A percentile compares a stretch with the other conserved stretches of the same genome.
Conservation (phyloP, 805 yeast species). For the Candida awuae region DNA sequence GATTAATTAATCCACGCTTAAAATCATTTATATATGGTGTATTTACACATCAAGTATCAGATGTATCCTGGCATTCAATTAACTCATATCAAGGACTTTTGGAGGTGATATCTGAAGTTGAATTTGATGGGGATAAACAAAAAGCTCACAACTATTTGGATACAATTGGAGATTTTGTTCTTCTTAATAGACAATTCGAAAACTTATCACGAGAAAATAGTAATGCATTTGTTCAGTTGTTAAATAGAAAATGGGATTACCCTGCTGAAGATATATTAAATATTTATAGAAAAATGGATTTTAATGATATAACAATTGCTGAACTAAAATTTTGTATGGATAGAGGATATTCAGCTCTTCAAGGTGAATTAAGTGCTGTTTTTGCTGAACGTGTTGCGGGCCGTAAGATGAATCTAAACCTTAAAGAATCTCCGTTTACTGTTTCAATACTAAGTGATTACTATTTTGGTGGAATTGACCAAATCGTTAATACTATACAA, state of each 20-base stretch:
- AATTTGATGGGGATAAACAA: conserved; percentile 42
- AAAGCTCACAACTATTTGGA: conserved; percentile 51
- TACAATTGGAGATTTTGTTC: conserved; percentile 56
- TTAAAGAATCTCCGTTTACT: conserved; percentile 36
- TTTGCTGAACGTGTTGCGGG: conserved; percentile 9
- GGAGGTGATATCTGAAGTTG: conserved; percentile 39
- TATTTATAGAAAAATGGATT: conserved; percentile 34
- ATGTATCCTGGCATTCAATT: conserved; percentile 62
- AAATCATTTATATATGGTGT: conserved; percentile 53
- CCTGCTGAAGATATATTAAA: conserved; percentile 38
- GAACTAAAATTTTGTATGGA: conserved; percentile 42
- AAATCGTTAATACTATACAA: conserved; percentile 33
- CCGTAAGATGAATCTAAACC: conserved; percentile 9
- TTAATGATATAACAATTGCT: conserved; percentile 22
- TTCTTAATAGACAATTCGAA: conserved; percentile 32
- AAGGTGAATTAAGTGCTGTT: conserved; percentile 34
- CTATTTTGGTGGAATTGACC: conserved; percentile 46
- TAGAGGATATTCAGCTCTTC: conserved; percentile 45
- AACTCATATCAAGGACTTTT: conserved; percentile 49
- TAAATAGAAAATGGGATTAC: conserved; percentile 31
- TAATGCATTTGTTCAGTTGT: conserved; percentile 16
- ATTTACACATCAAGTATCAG: conserved; percentile 55
- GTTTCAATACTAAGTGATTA: conserved; percentile 38
- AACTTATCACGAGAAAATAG: conserved; percentile 16
- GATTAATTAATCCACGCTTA: conserved; percentile 23